phyloP scores from a whole-genome alignment of 352 stramenopile species.

The Phytopythium chamaehyphon region DNA sequence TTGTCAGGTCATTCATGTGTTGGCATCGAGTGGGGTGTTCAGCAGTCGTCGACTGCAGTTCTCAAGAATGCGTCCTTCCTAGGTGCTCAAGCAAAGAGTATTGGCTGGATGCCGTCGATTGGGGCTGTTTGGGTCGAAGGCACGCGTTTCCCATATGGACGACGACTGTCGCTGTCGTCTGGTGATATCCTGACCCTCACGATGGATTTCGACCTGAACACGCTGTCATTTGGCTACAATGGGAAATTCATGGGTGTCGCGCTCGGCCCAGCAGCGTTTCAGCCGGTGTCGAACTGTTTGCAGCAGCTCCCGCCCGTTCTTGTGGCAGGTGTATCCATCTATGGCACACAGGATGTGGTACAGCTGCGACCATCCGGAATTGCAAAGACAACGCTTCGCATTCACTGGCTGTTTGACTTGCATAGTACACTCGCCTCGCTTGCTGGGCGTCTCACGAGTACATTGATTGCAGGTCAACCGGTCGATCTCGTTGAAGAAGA shows the following conservation, averaged over 20 bases:
- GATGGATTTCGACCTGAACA: slow-evolving; percentile 75
- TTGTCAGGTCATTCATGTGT: slow-evolving; percentile 76
- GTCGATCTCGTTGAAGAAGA: slow-evolving; percentile 80
- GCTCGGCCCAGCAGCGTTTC: slow-evolving; percentile 37
- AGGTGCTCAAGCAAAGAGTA: slow-evolving; percentile 39
- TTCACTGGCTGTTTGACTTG: slow-evolving; percentile 84
- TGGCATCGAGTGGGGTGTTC: slow-evolving; percentile 53
- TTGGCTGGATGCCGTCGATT: slow-evolving; percentile 86
- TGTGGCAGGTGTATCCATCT: slow-evolving; percentile 61
- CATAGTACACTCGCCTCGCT: slow-evolving; percentile 73
- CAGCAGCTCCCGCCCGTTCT: slow-evolving; percentile 31
- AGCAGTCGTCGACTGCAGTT: slow-evolving; percentile 3
- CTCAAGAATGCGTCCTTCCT: slow-evolving; percentile 39
- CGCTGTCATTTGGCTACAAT: slow-evolving; percentile 73
- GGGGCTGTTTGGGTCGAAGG: slow-evolving; percentile 71
- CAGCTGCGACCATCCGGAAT: slow-evolving; percentile 70
- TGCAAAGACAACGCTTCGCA: slow-evolving; percentile 65
- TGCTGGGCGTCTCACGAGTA: slow-evolving; percentile 58
- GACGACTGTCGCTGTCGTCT: slow-evolving; percentile 28
- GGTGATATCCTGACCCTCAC: slow-evolving; percentile 74
- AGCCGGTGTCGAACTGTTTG: slow-evolving; percentile 23
- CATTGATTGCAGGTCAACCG: slow-evolving; percentile 70
- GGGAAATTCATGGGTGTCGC: slow-evolving; percentile 51
- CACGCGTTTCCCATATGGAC: slow-evolving; percentile 44
- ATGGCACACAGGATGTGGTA: slow-evolving; percentile 64